Conservation (phyloP, 2,329 filamentous ascomycete genomes). For the Claviceps capensis region DNA sequence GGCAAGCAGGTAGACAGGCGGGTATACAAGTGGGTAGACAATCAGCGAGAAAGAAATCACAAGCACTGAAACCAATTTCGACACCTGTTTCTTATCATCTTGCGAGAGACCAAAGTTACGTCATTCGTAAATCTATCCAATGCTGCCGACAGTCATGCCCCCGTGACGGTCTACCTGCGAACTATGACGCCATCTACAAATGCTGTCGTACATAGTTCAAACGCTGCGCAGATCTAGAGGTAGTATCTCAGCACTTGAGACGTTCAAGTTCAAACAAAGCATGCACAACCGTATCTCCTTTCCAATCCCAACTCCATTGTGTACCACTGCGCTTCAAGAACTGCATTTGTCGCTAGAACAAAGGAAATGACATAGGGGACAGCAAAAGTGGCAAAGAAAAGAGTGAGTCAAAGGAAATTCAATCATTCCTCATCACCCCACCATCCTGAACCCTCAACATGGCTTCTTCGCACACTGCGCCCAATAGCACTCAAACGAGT, state of each 20-base stretch:
- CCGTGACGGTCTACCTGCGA: background rate
- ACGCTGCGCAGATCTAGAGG: background rate
- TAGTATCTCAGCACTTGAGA: constrained; percentile 2
- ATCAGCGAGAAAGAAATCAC: too few relatives aligned
- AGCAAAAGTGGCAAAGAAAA: background rate
- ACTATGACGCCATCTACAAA: background rate
- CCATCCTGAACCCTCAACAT: constrained; percentile 17
- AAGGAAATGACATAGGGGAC: too few relatives aligned
- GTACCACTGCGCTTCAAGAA: too few relatives aligned
- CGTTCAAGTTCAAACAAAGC: background rate
- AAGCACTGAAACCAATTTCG: too few relatives aligned
- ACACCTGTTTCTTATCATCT: too few relatives aligned
- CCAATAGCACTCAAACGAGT: constrained; percentile 24
- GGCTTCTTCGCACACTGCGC: constrained; percentile 10
- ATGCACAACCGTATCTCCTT: background rate
- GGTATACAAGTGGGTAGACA: too few relatives aligned
- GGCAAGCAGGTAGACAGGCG: too few relatives aligned
- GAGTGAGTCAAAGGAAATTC: background rate
- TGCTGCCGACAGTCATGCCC: too few relatives aligned
- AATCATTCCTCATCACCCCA: constrained; percentile 27
- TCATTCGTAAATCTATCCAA: too few relatives aligned
- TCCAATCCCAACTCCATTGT: background rate
- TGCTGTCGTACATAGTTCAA: too few relatives aligned
- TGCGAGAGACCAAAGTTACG: too few relatives aligned
- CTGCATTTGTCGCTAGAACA: too few relatives aligned